Conservation (phyloP, 208 protist species). For the Acanthamoeba sp. region DNA sequence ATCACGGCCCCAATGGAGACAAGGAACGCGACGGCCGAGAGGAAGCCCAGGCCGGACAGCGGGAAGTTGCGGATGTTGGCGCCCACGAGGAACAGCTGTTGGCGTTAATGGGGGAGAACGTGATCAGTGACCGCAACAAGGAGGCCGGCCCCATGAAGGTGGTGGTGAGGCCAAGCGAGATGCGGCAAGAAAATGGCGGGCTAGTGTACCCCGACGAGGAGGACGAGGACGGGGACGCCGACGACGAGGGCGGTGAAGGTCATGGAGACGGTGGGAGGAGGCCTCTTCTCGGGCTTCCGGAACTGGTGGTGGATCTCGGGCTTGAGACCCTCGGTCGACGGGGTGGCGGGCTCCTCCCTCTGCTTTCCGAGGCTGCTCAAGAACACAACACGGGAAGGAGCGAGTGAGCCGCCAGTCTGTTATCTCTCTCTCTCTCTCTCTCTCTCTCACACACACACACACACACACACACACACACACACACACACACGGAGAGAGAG, state of each 20-base stretch:
- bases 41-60: slow-evolving; percentile 1
- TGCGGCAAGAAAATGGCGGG: too few species aligned
- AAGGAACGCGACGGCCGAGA: slow-evolving; percentile 17
- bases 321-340: not conserved
- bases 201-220: slow-evolving; percentile 6
- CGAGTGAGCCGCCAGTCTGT: too few species aligned
- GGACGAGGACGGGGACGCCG: slow-evolving; percentile 11
- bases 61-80: slow-evolving; percentile 16
- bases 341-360: not conserved
- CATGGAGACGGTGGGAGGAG: slow-evolving; percentile 15
- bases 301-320: slow-evolving; percentile 67
- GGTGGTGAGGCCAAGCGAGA: not conserved
- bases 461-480: too few species aligned
- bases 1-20: not conserved
- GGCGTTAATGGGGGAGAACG: not conserved
- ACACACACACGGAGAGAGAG: too few species aligned
- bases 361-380: not conserved
- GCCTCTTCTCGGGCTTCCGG: slow-evolving; percentile 53
- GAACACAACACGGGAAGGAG: not conserved
- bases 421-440: too few species aligned
- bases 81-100: not conserved
- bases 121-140: not conserved
- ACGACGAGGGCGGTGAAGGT: slow-evolving; percentile 38
- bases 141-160: not conserved
- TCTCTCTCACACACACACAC: too few species aligned